Evolutionary conservation across 331 rosid species (phyloP), one percentile per base, ranked within the genome.

Genomic region (Arachis monticola): DNA sequence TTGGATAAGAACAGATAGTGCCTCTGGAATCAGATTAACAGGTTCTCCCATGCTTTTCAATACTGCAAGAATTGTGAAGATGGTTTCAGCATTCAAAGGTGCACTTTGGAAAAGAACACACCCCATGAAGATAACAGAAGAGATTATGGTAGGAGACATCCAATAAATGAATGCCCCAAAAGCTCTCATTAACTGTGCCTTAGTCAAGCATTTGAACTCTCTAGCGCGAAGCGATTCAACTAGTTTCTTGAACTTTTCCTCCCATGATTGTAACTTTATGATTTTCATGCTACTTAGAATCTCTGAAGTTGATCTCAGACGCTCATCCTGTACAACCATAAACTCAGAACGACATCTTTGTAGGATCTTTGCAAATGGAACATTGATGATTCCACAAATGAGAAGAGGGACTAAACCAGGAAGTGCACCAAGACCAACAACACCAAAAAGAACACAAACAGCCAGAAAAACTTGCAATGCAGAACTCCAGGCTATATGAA

Each of bases 201-300:
- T 78, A 50, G 80, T 11, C 83, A 87, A 70, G 81, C 92, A 83
- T 80, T 70, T 74, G 82, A 88, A 82, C 75, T 90, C 93, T 1
- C 61, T 69, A 7, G 70, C 65, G 0, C 80, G 74, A 6, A 74
- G 77, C 6, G 84, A 80, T 50, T 80, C 77, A 0, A 90, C 81
- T 38, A 75, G 11, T 30, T 27, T 78, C 76, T 83, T 89, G 67
- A 83, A 90, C 11, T 85, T 86, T 1, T 86, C 91, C 64, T 87
- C 96, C 93, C 93, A 88, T 0, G 93, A 90, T 41, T 88, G 91
- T 13, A 90, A 69, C 71, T 87, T 90, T 3, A 85, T 87, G 85
- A 85, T 78, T 57, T 89, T 89, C 88, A 87, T 87, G 46, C 76
- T 85, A 70, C 76, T 80, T 2, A 88, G 85, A 41, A 88, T 79